phyloP scores from a whole-genome alignment of 2,329 filamentous ascomycete genomes.

The Fusarium vanettenii region DNA sequence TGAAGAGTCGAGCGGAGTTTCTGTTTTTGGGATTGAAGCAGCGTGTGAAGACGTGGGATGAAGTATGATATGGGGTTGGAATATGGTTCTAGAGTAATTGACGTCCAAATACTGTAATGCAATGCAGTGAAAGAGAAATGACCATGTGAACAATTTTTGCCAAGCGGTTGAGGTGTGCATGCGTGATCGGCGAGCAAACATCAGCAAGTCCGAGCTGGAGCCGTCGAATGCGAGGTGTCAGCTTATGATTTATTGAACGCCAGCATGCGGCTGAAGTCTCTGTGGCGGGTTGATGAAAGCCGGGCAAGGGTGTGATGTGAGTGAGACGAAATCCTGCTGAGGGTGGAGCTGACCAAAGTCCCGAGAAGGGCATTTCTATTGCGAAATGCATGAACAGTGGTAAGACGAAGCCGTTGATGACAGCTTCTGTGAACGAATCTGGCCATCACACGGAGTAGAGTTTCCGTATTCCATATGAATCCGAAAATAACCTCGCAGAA shows the following conservation, averaged over 20 bases:
- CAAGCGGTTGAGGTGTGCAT: neutral
- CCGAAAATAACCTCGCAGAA: constrained; percentile 30
- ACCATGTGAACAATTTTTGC: neutral
- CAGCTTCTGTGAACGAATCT: neutral
- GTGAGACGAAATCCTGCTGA: neutral
- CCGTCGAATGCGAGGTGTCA: constrained; percentile 1
- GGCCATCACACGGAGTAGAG: neutral
- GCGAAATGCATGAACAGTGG: neutral
- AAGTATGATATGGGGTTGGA: neutral
- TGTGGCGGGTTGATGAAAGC: neutral
- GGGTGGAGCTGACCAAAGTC: neutral
- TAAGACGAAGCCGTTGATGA: neutral
- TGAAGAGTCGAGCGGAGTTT: neutral
- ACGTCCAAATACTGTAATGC: neutral
- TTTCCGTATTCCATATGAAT: neutral
- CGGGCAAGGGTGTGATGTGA: neutral
- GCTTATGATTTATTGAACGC: constrained; percentile 6
- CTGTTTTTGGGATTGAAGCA: neutral
- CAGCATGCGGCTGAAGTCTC: neutral
- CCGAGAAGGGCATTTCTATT: neutral
- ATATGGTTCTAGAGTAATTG: neutral
- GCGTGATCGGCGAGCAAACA: neutral
- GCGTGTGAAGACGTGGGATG: neutral
- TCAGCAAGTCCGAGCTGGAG: neutral
- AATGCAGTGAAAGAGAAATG: neutral